Conservation (phyloP, 495 filamentous ascomycete genomes). For the Aspergillus incahuasiensis region DNA sequence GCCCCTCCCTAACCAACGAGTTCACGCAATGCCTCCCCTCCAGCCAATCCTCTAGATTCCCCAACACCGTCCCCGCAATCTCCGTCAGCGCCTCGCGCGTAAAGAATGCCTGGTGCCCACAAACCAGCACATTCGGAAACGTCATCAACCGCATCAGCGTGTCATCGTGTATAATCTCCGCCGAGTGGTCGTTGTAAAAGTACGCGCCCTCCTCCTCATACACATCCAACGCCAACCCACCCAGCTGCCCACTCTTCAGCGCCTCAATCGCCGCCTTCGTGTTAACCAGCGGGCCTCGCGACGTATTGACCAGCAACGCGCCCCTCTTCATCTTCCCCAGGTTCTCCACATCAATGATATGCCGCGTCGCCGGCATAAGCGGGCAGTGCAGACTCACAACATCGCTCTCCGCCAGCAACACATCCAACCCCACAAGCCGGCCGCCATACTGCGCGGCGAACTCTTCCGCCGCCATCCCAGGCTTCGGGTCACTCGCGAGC, state of each 20-base stretch:
- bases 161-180: constrained; percentile 66
- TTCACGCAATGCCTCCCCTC: constrained; percentile 26
- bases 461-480: constrained; percentile 34
- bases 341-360: constrained; percentile 55
- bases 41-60: constrained; percentile 43
- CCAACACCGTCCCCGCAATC: constrained; percentile 58
- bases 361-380: constrained; percentile 51
- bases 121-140: constrained; percentile 65
- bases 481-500: constrained; percentile 51
- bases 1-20: constrained; percentile 32
- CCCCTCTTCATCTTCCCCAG: constrained; percentile 54
- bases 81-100: constrained; percentile 60
- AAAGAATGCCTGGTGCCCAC: constrained; percentile 68
- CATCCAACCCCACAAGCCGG: constrained; percentile 49
- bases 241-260: constrained; percentile 55
- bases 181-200: constrained; percentile 64
- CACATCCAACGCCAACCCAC: constrained; percentile 77
- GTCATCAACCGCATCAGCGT: constrained; percentile 63
- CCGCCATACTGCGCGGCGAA: constrained; percentile 42
- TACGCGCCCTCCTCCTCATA: constrained; percentile 69
- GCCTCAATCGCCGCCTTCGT: constrained; percentile 54
- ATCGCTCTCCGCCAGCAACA: constrained; percentile 50
- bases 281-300: constrained; percentile 59
- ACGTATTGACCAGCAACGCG: constrained; percentile 62
- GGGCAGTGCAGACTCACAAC: constrained; percentile 65